Evolutionary conservation across 2,329 filamentous ascomycete species (phyloP), one percentile per base, ranked within the genome.

Genomic region (Amauroascus niger): DNA sequence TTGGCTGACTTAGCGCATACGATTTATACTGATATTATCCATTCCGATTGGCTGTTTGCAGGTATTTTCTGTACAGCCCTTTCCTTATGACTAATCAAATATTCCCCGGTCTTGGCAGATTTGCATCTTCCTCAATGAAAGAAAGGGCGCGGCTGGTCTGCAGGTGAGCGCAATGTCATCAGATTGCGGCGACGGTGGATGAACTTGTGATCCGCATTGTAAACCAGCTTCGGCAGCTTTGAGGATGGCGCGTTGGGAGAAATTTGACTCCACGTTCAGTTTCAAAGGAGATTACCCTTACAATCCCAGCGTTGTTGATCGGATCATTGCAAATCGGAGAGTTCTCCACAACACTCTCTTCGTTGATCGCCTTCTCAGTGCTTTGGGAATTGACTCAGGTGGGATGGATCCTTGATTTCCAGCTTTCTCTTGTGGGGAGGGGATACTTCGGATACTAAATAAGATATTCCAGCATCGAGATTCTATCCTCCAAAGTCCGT

Each of bases 401-500:
- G 69, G 63, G 66, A 24, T 45, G 47, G 40, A 44, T 14, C 65
- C 53, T 45, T 35, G 30, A 33, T n/a, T n/a, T n/a, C n/a, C n/a
- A 11, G 28, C 22, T 40, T 11, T 41, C 52, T 24, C 22, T 49
- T n/a, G 48, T n/a, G n/a, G 22, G 20, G n/a, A n/a, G n/a, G n/a
- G n/a, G n/a, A n/a, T n/a, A n/a, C n/a, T n/a, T n/a, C n/a, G n/a
- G n/a, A n/a, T n/a, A n/a, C n/a, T n/a, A n/a, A n/a, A n/a, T n/a
- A n/a, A 32, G 11, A 37, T 16, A 11, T 26, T 22, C 43, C 58
- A 79, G 74, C 72, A 69, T 77, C 77, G 47, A 85, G 82, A 62
- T 70, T 79, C 11, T 95, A 93, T 64, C 88, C 88, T 41, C 87
- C 88, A 0, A 82, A 81, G 64, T 80, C 79, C 51, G 82, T 86